phyloP scores from a whole-genome alignment of 2,329 filamentous ascomycete genomes.

The Claviceps pazoutovae region DNA sequence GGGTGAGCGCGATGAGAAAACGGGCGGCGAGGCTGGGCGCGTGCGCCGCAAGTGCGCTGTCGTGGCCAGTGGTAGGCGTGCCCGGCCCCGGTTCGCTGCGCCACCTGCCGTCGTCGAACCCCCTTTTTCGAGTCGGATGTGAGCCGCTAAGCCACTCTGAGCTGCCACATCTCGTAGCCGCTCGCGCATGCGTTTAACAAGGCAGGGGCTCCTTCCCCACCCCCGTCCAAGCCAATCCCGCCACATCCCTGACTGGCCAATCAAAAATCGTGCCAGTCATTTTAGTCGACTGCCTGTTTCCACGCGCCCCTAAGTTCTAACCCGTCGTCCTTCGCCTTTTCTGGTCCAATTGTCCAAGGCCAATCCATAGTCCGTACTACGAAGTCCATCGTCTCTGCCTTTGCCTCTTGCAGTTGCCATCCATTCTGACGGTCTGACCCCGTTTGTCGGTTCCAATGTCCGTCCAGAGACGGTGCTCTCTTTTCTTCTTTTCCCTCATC shows the following conservation, averaged over 20 bases:
- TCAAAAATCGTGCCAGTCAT: too few species aligned
- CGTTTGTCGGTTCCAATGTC: constrained; percentile 2
- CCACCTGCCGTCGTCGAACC: not conserved
- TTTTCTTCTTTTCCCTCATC: constrained; percentile 1
- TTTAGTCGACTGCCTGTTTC: too few species aligned
- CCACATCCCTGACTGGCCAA: too few species aligned
- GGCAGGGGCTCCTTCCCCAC: not conserved
- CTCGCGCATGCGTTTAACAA: too few species aligned
- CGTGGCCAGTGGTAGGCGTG: not conserved
- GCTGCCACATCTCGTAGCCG: not conserved
- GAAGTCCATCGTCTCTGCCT: not conserved
- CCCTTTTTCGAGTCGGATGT: not conserved
- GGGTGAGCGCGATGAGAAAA: too few species aligned
- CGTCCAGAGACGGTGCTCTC: not conserved
- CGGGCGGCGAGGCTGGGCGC: too few species aligned
- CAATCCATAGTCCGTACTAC: not conserved
- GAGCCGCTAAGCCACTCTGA: constrained; percentile 5
- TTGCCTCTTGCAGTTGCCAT: not conserved
- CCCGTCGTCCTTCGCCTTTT: not conserved
- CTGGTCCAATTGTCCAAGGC: too few species aligned
- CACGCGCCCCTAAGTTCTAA: not conserved
- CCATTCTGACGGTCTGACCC: constrained; percentile 1
- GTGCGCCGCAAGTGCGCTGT: too few species aligned
- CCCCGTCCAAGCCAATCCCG: not conserved
- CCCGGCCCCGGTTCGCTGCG: not conserved